Evolutionary conservation across 176 grass and related monocot genomes (phyloP).

Genomic region (Dendrocalamus sinicus): DNA sequence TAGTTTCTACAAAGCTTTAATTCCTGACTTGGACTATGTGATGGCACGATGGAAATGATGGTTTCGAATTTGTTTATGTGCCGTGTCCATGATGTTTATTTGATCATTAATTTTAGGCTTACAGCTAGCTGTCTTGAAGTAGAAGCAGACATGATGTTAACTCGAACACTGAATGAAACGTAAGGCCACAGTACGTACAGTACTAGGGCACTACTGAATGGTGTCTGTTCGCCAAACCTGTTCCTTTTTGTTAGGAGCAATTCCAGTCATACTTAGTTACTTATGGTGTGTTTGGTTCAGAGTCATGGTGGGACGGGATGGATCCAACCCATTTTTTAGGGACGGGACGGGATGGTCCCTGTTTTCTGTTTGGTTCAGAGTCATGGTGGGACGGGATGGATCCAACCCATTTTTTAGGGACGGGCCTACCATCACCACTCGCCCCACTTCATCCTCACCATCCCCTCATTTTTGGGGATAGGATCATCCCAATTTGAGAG

Average conservation of each 20-base stretch:
- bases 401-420: too few species aligned
- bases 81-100: neutral
- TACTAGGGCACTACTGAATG: neutral
- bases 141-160: neutral
- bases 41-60: neutral
- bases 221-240: neutral
- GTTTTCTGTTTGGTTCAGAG: too few species aligned
- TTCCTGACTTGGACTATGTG: neutral
- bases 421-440: too few species aligned
- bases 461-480: too few species aligned
- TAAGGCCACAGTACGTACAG: neutral
- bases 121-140: neutral
- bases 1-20: neutral
- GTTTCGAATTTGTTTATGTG: neutral
- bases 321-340: too few species aligned
- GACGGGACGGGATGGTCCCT: too few species aligned
- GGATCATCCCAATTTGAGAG: too few species aligned
- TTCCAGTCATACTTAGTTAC: too few species aligned
- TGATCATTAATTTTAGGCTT: neutral
- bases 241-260: neutral
- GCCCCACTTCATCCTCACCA: too few species aligned
- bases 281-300: too few species aligned
- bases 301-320: too few species aligned
- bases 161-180: neutral
- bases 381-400: too few species aligned